Evolutionary conservation across 805 yeast species (phyloP).

Genomic region (Millerago galiae): DNA sequence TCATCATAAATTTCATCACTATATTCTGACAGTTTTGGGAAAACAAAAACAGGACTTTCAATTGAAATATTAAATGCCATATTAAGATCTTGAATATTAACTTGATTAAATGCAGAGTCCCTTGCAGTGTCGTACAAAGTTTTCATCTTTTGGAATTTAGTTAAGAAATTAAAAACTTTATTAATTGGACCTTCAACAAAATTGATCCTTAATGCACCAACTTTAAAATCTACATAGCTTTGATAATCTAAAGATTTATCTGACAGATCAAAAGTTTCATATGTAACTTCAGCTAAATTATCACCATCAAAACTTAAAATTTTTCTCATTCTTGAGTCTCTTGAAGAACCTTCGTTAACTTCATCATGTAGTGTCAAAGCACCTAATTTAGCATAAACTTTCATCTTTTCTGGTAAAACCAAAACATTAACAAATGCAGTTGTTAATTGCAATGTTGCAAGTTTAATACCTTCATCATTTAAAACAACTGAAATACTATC

Average conservation of each 20-base stretch:
- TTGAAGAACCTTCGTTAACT: slow-evolving; percentile 52
- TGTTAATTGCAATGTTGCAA: slow-evolving; percentile 73
- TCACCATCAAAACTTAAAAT: slow-evolving; percentile 76
- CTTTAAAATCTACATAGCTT: slow-evolving; percentile 51
- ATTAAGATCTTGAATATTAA: slow-evolving; percentile 49
- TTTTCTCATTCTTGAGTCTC: slow-evolving; percentile 53
- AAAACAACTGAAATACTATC: slow-evolving; percentile 69
- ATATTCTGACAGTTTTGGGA: slow-evolving; percentile 53
- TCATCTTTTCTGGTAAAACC: slow-evolving; percentile 72
- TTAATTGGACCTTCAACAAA: slow-evolving; percentile 78
- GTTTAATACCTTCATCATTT: slow-evolving; percentile 74
- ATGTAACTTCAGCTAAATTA: slow-evolving; percentile 72
- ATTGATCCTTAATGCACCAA: slow-evolving; percentile 71
- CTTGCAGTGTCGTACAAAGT: slow-evolving; percentile 84
- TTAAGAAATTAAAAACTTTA: slow-evolving; percentile 57
- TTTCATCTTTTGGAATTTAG: slow-evolving; percentile 80
- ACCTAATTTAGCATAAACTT: slow-evolving; percentile 66
- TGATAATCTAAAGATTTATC: slow-evolving; percentile 43
- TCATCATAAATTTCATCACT: slow-evolving; percentile 43
- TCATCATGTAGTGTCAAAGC: slow-evolving; percentile 76
- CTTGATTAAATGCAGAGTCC: slow-evolving; percentile 81
- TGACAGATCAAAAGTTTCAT: slow-evolving; percentile 69
- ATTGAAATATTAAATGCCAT: slow-evolving; percentile 69
- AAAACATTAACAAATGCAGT: slow-evolving; percentile 64
- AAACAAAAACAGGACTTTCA: slow-evolving; percentile 76